A percentile compares a stretch with the other conserved stretches of the same genome.
Evolutionary conservation across 495 filamentous ascomycete species (phyloP).

Genomic region (Delitschia confertaspora): DNA sequence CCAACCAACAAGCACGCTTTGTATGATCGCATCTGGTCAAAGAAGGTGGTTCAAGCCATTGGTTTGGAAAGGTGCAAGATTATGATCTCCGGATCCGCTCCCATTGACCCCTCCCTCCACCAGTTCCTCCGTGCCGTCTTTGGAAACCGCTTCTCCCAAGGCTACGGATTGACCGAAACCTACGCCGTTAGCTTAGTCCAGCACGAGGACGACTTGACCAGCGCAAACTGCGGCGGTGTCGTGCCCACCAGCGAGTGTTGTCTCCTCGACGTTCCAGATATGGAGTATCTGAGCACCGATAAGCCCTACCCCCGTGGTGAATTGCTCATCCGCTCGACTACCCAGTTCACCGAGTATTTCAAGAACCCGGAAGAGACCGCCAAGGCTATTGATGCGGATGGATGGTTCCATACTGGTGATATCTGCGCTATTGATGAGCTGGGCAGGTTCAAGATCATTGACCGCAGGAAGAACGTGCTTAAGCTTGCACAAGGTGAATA

Average conservation of each 20-base stretch:
- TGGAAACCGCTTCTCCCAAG: constrained; percentile 72
- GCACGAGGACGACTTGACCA: constrained; percentile 54
- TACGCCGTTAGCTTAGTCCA: constrained; percentile 73
- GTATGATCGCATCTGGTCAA: constrained; percentile 90
- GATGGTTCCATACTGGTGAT: constrained; percentile 96
- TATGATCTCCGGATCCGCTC: constrained; percentile 86
- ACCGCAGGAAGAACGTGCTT: constrained; percentile 95
- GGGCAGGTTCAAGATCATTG: constrained; percentile 86
- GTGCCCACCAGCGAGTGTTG: constrained; percentile 62
- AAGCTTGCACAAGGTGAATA: constrained; percentile 98
- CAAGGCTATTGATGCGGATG: constrained; percentile 74
- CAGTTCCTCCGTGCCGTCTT: constrained; percentile 80
- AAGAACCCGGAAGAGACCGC: constrained; percentile 78
- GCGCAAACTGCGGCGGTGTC: constrained; percentile 75
- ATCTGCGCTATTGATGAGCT: constrained; percentile 72
- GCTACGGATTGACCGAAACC: constrained; percentile 93
- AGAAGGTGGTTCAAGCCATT: constrained; percentile 71
- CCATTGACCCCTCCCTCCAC: constrained; percentile 78
- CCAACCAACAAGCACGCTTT: constrained; percentile 69
- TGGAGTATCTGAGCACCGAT: constrained; percentile 87
- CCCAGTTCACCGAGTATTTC: constrained; percentile 76
- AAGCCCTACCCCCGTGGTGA: constrained; percentile 91
- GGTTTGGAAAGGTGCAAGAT: constrained; percentile 64
- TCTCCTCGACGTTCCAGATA: constrained; percentile 81
- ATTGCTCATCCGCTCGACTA: constrained; percentile 69